Evolutionary conservation across 2,329 filamentous ascomycete species (phyloP).

Genomic region (Aspergillus quadrilineatus): DNA sequence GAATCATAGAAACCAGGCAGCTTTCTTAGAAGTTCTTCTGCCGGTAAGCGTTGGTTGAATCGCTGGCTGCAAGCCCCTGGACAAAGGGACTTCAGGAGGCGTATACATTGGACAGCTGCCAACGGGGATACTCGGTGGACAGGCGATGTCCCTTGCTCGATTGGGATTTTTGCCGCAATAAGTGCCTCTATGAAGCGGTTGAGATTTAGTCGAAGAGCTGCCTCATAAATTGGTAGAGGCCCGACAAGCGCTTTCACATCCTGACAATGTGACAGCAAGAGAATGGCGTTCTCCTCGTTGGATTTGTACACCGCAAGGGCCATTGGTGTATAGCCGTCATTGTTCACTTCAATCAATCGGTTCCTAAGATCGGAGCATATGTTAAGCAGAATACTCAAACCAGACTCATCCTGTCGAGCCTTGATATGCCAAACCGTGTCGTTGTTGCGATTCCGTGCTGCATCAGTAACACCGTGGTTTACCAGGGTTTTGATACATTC

Average conservation of each 20-base stretch:
- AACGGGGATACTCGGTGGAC: neutral
- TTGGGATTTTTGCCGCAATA: neutral
- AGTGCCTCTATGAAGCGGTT: neutral
- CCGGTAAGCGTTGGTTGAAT: neutral
- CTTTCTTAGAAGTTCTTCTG: neutral
- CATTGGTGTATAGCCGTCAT: neutral
- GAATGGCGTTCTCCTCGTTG: neutral
- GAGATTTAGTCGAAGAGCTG: neutral
- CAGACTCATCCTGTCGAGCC: neutral
- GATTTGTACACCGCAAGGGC: neutral
- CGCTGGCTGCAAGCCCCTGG: neutral
- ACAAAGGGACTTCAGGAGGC: neutral
- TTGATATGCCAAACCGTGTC: neutral
- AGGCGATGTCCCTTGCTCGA: neutral
- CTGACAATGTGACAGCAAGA: neutral
- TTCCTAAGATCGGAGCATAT: neutral
- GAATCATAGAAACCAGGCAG: neutral
- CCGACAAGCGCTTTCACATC: neutral
- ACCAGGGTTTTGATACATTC: no score
- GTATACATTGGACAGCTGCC: neutral
- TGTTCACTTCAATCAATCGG: neutral
- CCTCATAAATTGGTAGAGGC: neutral
- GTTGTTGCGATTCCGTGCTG: no score
- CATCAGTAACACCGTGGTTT: no score
- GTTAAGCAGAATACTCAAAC: neutral